Evolutionary conservation across 148 eudicot species (phyloP).

Genomic region (Vaccinium myrtillus): DNA sequence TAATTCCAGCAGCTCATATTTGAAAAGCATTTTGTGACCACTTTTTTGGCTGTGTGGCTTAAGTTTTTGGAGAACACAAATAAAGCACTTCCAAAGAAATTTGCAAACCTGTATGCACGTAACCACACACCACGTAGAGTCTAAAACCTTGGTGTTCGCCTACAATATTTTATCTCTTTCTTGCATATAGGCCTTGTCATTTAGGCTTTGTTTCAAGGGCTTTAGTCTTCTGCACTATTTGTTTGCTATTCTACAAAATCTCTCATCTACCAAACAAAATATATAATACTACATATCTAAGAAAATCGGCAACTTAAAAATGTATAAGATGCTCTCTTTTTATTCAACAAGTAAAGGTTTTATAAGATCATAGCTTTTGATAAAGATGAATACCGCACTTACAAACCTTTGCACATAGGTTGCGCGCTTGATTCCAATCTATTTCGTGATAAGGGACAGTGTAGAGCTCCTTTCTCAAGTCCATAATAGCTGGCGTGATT

Average conservation of each 20-base stretch:
- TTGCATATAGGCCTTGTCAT: background rate
- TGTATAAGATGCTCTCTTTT: background rate
- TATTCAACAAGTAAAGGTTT: background rate
- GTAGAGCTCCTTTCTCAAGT: constrained; percentile 80
- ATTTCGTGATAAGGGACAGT: constrained; percentile 83
- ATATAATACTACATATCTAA: background rate
- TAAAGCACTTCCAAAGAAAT: background rate
- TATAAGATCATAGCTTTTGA: constrained; percentile 4
- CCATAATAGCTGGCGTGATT: constrained; percentile 76
- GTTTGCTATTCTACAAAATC: background rate
- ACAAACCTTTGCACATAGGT: constrained; percentile 91
- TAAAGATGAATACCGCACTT: background rate
- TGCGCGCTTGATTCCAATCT: constrained; percentile 87
- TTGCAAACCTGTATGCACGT: background rate
- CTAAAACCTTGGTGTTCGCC: background rate
- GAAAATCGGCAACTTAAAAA: background rate
- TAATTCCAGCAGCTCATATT: background rate
- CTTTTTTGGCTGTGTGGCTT: background rate
- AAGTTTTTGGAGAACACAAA: background rate
- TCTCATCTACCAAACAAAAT: background rate
- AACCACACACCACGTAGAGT: background rate
- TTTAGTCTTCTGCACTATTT: background rate
- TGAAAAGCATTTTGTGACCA: background rate
- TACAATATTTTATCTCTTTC: background rate
- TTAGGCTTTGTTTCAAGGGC: background rate